Evolutionary conservation across 768 basidiomycete species (phyloP).

Genomic region (Tricholoma matsutake): DNA sequence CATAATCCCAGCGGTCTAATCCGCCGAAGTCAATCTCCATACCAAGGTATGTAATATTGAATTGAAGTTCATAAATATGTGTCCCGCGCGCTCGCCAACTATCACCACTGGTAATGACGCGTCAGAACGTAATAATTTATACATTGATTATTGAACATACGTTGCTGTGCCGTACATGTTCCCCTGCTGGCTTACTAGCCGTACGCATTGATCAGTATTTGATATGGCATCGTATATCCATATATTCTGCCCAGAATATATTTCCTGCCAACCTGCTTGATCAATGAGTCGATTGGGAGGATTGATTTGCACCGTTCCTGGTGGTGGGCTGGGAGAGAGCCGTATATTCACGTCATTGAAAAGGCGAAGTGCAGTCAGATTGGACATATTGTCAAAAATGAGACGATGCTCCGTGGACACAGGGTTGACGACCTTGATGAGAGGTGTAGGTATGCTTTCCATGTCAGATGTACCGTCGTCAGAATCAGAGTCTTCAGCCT

Average conservation of each 20-base stretch:
- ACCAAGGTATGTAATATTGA: conserved; percentile 54
- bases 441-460: conserved; percentile 27
- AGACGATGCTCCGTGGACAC: conserved; percentile 35
- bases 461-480: conserved; percentile 29
- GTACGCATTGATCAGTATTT: conserved; percentile 62
- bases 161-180: conserved; percentile 76
- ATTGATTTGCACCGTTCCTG: conserved; percentile 42
- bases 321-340: conserved; percentile 43
- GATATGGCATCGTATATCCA: conserved; percentile 77
- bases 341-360: conserved; percentile 72
- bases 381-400: conserved; percentile 51
- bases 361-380: conserved; percentile 61
- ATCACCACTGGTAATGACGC: conserved; percentile 52
- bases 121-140: conserved; percentile 3
- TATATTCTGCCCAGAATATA: conserved; percentile 61
- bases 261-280: conserved; percentile 65
- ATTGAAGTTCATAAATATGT: conserved; percentile 72
- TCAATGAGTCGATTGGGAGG: conserved; percentile 61
- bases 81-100: conserved; percentile 75
- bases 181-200: conserved; percentile 60
- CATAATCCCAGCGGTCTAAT: conserved; percentile 67
- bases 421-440: conserved; percentile 51
- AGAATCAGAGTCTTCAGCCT: conserved; percentile 31
- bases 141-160: conserved; percentile 38
- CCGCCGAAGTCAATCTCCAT: conserved; percentile 78